Percentiles rank a stretch among this genome's conserved stretches.
Evolutionary conservation across 192 early-diverging fungal genomes (phyloP).

Genomic region (Podila verticillata): DNA sequence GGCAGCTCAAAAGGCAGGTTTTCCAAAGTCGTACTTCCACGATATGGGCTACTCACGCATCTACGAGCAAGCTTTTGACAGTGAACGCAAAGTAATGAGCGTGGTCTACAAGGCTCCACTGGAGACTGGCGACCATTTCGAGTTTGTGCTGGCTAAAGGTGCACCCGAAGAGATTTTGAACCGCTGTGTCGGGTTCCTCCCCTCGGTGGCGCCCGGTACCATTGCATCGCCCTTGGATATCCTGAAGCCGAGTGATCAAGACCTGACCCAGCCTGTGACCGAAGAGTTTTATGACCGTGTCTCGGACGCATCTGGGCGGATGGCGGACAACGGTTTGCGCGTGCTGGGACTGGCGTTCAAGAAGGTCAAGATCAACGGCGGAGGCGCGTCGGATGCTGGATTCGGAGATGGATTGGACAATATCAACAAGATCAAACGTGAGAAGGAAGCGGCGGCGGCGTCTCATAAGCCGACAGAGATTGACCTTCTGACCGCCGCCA

Average conservation of each 20-base stretch:
- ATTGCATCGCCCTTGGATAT: conserved; percentile 35
- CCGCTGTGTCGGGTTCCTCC: conserved; percentile 70
- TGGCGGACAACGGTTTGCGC: conserved; percentile 89
- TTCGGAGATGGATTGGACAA: conserved; percentile 50
- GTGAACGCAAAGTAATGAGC: conserved; percentile 96
- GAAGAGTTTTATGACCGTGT: conserved; percentile 72
- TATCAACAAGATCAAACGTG: conserved; percentile 56
- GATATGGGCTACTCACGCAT: conserved; percentile 67
- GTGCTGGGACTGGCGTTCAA: conserved; percentile 90
- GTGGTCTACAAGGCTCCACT: conserved; percentile 68
- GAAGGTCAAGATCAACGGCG: conserved; percentile 53
- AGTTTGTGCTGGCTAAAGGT: conserved; percentile 85
- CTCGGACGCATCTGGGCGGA: conserved; percentile 66
- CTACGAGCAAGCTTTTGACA: conserved; percentile 91
- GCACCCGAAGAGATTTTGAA: conserved; percentile 91
- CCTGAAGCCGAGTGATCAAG: conserved; percentile 43
- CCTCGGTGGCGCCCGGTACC: conserved; percentile 6
- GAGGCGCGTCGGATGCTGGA: conserved; percentile 4
- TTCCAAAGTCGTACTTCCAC: conserved; percentile 74
- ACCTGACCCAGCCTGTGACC: conserved; percentile 56
- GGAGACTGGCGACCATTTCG: conserved; percentile 22
- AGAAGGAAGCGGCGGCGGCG: conserved; percentile 56
- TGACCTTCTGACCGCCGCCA: conserved; percentile 41
- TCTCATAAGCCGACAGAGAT: conserved; percentile 27
- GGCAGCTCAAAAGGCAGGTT: conserved; percentile 85